Evolutionary conservation across 495 filamentous ascomycete genomes (phyloP), one percentile per base, ranked within the genome.

Genomic region (Lepidopterella palustris): DNA sequence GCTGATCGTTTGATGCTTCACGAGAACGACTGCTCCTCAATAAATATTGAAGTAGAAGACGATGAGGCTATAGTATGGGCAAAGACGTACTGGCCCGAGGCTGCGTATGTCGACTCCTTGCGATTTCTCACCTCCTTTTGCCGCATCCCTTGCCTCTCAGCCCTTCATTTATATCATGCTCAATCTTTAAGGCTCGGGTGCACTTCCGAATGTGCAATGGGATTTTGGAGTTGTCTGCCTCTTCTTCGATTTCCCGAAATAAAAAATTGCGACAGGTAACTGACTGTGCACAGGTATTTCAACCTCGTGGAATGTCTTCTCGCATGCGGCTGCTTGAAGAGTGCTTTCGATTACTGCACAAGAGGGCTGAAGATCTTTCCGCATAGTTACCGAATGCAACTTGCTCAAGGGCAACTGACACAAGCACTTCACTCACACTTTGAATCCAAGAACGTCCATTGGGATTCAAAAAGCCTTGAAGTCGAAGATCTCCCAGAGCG

Each of bases 401-500:
- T 23, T 13, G 26, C 58, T 31, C 49, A 56, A 15, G 28, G 57
- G 26, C n/a, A 27, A 13, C 4, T 66, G 5, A 8, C 18, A 0
- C 8, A 21, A 4, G 58, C 55, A 25, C 23, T 62, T 3, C 49
- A 25, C 3, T 31, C 55, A 10, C 40, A 67, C 55, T 66, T 64
- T 26, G 28, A 63, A 20, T 55, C 55, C 20, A 42, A 45, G 4
- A 24, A 31, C 21, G 56, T 65, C 6, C 24, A 45, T 18, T 62
- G 60, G 25, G 53, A 58, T 24, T 15, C 6, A 15, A 45, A 26
- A 15, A 45, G 18, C 23, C 29, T 56, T 8, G 55, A 67, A 60
- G 45, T 65, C 15, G 61, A 65, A 39, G 69, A 69, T 45, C 69
- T 71, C 27, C 85, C 85, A 5, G 87, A 92, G 27, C 81, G 84